phyloP scores from a whole-genome alignment of 306 rosid genomes.

The Ormosia semicastrata region DNA sequence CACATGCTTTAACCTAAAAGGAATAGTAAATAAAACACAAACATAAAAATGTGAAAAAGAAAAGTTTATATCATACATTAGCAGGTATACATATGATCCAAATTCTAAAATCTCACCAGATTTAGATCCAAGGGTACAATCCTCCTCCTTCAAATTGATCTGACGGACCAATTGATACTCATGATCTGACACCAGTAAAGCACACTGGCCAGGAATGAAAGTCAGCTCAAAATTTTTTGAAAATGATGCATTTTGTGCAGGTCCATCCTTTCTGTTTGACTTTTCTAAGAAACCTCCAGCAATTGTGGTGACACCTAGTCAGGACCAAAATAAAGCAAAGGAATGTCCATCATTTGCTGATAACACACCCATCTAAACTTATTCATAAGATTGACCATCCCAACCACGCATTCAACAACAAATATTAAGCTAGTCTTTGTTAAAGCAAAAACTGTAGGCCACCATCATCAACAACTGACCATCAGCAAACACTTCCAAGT shows the following conservation, averaged over 20 bases:
- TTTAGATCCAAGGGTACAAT: constrained; percentile 46
- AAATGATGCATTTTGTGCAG: constrained; percentile 64
- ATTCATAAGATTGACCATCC: not conserved
- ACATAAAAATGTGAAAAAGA: constrained; percentile 7
- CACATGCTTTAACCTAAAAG: not conserved
- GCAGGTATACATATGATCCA: not conserved
- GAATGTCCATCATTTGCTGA: constrained; percentile 3
- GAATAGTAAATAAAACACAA: not conserved
- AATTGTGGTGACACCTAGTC: constrained; percentile 69
- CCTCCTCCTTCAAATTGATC: constrained; percentile 65
- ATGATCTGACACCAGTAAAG: constrained; percentile 58
- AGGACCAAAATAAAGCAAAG: constrained; percentile 20
- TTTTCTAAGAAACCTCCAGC: constrained; percentile 55
- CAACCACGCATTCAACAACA: not conserved
- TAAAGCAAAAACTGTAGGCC: not conserved
- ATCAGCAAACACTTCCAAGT: not conserved
- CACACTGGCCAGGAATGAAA: constrained; percentile 51
- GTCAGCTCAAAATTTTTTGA: constrained; percentile 54
- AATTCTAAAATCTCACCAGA: constrained; percentile 48
- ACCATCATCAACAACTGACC: not conserved
- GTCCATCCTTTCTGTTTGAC: constrained; percentile 51
- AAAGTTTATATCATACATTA: not conserved
- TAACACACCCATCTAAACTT: not conserved
- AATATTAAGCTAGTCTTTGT: not conserved
- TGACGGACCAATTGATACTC: constrained; percentile 51